Conservation (phyloP, 1,284 basidiomycete species). For the Bjerkandera adusta region DNA sequence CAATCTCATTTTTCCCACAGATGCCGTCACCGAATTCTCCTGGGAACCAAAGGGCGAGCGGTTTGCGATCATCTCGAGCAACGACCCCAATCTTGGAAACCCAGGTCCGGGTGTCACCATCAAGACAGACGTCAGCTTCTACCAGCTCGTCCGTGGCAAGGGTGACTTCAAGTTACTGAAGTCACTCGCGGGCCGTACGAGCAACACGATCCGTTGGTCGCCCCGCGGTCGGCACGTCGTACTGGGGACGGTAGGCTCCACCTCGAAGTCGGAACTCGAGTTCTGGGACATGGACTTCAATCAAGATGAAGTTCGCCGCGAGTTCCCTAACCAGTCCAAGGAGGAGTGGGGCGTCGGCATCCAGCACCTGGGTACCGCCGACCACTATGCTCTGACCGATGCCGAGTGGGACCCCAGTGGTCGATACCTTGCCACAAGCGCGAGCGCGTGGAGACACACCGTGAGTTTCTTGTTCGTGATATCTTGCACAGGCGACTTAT, state of each 20-base stretch:
- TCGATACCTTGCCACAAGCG: slow-evolving; percentile 90
- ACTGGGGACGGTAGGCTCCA: slow-evolving; percentile 92
- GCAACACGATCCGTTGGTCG: slow-evolving; percentile 97
- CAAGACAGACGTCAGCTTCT: slow-evolving; percentile 97
- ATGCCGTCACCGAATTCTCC: slow-evolving; percentile 95
- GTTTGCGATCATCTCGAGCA: slow-evolving; percentile 94
- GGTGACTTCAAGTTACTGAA: slow-evolving; percentile 95
- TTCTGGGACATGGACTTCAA: slow-evolving; percentile 99
- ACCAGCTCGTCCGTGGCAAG: slow-evolving; percentile 90
- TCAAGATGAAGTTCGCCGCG: slow-evolving; percentile 64
- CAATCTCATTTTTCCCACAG: slow-evolving; percentile 37
- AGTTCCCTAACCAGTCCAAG: slow-evolving; percentile 50
- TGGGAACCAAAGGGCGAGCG: slow-evolving; percentile 98
- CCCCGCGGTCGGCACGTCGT: slow-evolving; percentile 96
- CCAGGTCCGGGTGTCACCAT: slow-evolving; percentile 87
- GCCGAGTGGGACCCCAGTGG: slow-evolving; percentile 99
- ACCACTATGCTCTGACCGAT: slow-evolving; percentile 98
- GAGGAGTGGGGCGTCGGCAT: slow-evolving; percentile 87
- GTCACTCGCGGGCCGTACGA: slow-evolving; percentile 82
- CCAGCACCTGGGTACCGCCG: slow-evolving; percentile 84
- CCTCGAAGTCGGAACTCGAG: slow-evolving; percentile 95
- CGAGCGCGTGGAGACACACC: slow-evolving; percentile 93
- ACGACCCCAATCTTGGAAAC: slow-evolving; percentile 91
- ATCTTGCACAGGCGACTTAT: slow-evolving; percentile 10
- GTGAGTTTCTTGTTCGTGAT: slow-evolving; percentile 45